Evolutionary conservation across 2,329 filamentous ascomycete genomes (phyloP).

Genomic region (Fusarium albidum): DNA sequence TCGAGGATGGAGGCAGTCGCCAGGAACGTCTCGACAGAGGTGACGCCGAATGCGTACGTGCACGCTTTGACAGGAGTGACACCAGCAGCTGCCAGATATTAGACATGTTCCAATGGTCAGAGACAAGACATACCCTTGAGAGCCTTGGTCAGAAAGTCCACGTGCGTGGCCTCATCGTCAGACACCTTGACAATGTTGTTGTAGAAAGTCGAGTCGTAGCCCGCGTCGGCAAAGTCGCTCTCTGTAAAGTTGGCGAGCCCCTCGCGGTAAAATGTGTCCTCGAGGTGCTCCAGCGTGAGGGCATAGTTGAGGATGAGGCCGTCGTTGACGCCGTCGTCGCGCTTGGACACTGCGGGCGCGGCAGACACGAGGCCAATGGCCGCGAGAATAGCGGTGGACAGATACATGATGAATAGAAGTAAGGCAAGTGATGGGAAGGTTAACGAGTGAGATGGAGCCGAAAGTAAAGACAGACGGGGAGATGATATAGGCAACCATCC

Average conservation of each 20-base stretch:
- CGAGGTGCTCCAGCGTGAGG: slow-evolving; percentile 62
- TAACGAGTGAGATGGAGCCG: background rate
- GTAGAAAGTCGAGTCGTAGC: slow-evolving; percentile 62
- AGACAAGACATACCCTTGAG: slow-evolving; percentile 18
- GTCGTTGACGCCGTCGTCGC: slow-evolving; percentile 27
- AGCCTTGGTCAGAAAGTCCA: slow-evolving; percentile 32
- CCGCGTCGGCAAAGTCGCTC: slow-evolving; percentile 60
- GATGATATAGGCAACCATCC: background rate
- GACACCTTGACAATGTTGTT: slow-evolving; percentile 64
- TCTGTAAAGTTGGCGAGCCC: slow-evolving; percentile 65
- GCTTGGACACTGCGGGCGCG: slow-evolving; percentile 24
- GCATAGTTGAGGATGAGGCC: slow-evolving; percentile 56
- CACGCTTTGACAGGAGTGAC: slow-evolving; percentile 60
- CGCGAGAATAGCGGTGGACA: slow-evolving; percentile 22
- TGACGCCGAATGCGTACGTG: slow-evolving; percentile 67
- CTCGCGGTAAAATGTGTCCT: slow-evolving; percentile 69
- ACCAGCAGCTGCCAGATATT: slow-evolving; percentile 45
- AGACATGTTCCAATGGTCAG: background rate
- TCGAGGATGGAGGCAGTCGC: slow-evolving; percentile 70
- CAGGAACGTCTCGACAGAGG: slow-evolving; percentile 65
- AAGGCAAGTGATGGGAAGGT: background rate
- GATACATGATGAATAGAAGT: slow-evolving; percentile 12
- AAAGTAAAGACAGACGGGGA: background rate
- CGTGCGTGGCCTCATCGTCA: slow-evolving; percentile 54
- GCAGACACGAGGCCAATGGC: slow-evolving; percentile 27